Percentiles rank a stretch among this genome's conserved stretches.
Conservation (phyloP, 345 rosid species). For the Pugionium dolabratum region DNA sequence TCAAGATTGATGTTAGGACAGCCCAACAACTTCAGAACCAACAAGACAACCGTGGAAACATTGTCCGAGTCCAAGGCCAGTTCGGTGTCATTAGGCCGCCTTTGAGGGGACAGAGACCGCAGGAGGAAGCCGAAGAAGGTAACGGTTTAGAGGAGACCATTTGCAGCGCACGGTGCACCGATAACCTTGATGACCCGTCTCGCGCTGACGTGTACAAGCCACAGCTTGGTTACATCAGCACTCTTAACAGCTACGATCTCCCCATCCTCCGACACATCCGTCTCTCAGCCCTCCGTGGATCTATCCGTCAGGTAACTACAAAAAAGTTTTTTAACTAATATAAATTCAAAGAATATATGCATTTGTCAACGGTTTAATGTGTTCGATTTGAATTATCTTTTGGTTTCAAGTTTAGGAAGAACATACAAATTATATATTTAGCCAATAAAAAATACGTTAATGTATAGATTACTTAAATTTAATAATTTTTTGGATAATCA, state of each 20-base stretch:
- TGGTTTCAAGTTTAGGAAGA: too few relatives aligned
- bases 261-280: too few relatives aligned
- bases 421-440: too few relatives aligned
- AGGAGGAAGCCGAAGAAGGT: constrained; percentile 12
- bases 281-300: not conserved
- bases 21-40: constrained; percentile 49
- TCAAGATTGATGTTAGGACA: constrained; percentile 42
- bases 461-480: too few relatives aligned
- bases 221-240: constrained; percentile 55
- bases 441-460: too few relatives aligned
- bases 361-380: not conserved
- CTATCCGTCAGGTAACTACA: constrained; percentile 40
- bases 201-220: constrained; percentile 62
- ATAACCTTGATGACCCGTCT: constrained; percentile 50
- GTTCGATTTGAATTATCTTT: too few relatives aligned
- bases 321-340: too few relatives aligned
- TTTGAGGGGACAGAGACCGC: constrained; percentile 8
- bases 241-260: constrained; percentile 41
- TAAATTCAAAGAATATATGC: too few relatives aligned
- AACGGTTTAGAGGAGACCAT: constrained; percentile 25
- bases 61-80: constrained; percentile 47
- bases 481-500: too few relatives aligned
- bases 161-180: constrained; percentile 47
- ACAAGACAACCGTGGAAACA: constrained; percentile 51
- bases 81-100: constrained; percentile 31